phyloP scores from a whole-genome alignment of 257 asterid genomes.

The Solanum ahanhuiri region DNA sequence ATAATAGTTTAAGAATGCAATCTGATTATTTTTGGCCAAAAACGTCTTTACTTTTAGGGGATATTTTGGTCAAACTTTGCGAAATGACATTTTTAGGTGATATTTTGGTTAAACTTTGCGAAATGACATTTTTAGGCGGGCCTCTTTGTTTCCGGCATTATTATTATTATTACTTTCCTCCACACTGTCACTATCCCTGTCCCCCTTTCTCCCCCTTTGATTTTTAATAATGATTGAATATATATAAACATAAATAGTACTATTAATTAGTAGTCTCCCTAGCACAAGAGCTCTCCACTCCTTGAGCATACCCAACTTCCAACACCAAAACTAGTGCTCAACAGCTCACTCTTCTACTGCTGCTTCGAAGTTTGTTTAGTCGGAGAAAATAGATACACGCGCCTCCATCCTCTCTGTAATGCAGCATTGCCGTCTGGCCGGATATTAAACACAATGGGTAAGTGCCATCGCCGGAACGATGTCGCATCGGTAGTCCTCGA shows the following conservation, averaged over 20 bases:
- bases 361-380: not conserved
- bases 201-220: not conserved
- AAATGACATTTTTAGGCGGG: not conserved
- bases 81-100: too few relatives aligned
- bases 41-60: too few relatives aligned
- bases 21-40: too few relatives aligned
- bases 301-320: not conserved
- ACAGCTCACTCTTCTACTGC: not conserved
- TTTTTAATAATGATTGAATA: too few relatives aligned
- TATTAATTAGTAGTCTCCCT: not conserved
- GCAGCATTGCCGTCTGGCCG: not conserved
- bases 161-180: not conserved
- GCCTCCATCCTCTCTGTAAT: not conserved
- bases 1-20: too few relatives aligned
- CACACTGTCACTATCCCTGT: not conserved
- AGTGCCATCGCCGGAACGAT: constrained; percentile 23
- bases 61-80: too few relatives aligned
- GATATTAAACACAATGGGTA: constrained; percentile 24
- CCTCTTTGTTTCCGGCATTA: not conserved
- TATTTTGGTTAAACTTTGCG: not conserved
- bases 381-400: not conserved
- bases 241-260: too few relatives aligned
- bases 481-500: constrained; percentile 52
- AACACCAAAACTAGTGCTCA: not conserved
- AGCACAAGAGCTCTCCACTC: not conserved